These are phyloP conservation scores for Pleurotus ostreatus DNA, from an alignment of 768 basidiomycete species.

Conservation along the genomic window DNA sequence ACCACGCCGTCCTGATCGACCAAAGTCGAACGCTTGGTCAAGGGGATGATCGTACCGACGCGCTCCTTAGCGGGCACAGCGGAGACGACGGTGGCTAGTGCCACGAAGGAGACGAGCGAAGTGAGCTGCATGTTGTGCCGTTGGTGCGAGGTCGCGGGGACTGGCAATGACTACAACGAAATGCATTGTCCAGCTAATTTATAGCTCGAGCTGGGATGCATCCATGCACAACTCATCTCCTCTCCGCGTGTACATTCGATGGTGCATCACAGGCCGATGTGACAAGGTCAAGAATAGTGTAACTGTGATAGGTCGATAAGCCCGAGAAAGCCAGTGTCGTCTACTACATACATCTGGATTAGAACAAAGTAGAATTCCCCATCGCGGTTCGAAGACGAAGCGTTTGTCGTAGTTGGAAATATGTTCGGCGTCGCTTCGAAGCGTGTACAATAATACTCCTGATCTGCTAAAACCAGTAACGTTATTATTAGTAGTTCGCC, in stretches of 20 bases:
- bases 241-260: background rate
- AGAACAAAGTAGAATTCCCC: background rate
- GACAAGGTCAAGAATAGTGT: background rate
- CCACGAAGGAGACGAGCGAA: background rate
- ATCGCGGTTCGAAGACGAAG: background rate
- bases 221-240: background rate
- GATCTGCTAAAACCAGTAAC: too few relatives aligned
- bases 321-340: background rate
- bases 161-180: background rate
- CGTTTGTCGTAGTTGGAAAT: background rate
- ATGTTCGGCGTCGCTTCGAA: background rate
- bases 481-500: background rate
- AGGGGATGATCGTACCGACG: slow-evolving; percentile 19
- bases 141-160: background rate
- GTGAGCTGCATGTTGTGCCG: background rate
- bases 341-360: background rate
- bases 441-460: too few relatives aligned
- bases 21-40: slow-evolving; percentile 21
- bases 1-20: slow-evolving; percentile 21
- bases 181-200: background rate
- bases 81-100: slow-evolving; percentile 8
- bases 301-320: background rate
- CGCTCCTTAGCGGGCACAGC: slow-evolving; percentile 11
- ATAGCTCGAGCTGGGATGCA: background rate
- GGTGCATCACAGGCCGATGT: too few relatives aligned